These are phyloP conservation scores for Coniochaeta ligniaria DNA, from an alignment of 2,329 filamentous ascomycete genomes.

Conservation along the genomic window DNA sequence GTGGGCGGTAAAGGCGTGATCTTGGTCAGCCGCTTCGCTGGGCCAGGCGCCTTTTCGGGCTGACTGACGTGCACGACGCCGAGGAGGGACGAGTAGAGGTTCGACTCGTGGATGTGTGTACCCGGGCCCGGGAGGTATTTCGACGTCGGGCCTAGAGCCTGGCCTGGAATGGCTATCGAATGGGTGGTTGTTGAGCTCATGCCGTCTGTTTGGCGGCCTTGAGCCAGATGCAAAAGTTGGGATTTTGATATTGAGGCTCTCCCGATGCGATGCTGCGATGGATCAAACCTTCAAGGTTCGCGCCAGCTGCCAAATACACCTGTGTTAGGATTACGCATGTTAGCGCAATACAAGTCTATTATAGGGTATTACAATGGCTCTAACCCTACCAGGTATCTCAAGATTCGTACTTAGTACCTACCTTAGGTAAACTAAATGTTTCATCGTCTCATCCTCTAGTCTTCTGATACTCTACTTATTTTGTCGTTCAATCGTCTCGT, in stretches of 20 bases:
- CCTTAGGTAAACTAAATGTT: too few species aligned
- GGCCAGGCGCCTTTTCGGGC: conserved; percentile 37
- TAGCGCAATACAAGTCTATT: too few species aligned
- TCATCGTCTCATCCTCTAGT: too few species aligned
- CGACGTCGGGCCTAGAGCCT: conserved; percentile 61
- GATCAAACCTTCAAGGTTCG: neutral
- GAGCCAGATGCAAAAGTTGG: neutral
- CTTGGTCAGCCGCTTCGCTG: conserved; percentile 52
- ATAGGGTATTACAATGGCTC: too few species aligned
- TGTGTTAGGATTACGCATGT: too few species aligned
- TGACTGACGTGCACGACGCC: conserved; percentile 57
- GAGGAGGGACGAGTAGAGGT: conserved; percentile 76
- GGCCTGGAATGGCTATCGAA: conserved; percentile 72
- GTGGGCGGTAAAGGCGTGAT: conserved; percentile 36
- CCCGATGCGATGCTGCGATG: neutral
- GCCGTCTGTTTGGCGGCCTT: neutral
- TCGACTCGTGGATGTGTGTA: conserved; percentile 70
- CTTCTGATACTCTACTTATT: too few species aligned
- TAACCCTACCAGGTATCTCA: too few species aligned
- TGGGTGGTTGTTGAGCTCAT: conserved; percentile 16
- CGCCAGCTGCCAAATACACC: neutral
- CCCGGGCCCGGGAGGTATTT: conserved; percentile 71
- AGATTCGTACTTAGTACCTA: too few species aligned
- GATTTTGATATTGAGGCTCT: neutral
- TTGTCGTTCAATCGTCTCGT: too few species aligned